A percentile compares a stretch with the other conserved stretches of the same genome.
Conservation (phyloP, 352 stramenopile species). For the Globisporangium paroecandrum region DNA sequence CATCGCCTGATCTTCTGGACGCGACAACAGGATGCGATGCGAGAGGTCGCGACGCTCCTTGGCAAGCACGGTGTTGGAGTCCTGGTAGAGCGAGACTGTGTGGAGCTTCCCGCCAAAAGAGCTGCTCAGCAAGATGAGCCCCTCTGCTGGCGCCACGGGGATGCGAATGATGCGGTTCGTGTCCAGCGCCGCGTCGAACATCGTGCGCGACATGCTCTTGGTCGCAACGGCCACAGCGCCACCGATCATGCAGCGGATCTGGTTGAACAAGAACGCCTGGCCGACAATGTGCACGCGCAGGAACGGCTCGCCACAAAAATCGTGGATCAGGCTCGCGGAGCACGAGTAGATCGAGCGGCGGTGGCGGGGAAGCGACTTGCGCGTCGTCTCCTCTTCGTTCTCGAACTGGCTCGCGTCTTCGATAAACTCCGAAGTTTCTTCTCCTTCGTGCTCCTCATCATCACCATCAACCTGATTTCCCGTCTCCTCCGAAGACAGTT, state of each 20-base stretch:
- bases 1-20: constrained; percentile 50
- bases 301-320: constrained; percentile 61
- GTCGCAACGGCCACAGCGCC: constrained; percentile 79
- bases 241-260: constrained; percentile 91
- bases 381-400: constrained; percentile 32
- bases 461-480: constrained; percentile 9
- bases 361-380: constrained; percentile 62
- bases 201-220: constrained; percentile 56
- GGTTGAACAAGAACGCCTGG: constrained; percentile 85
- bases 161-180: constrained; percentile 82
- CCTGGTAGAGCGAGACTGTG: constrained; percentile 67
- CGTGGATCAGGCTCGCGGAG: constrained; percentile 48
- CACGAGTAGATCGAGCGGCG: constrained; percentile 79
- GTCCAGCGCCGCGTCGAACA: constrained; percentile 75
- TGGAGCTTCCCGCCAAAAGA: constrained; percentile 80
- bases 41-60: constrained; percentile 48
- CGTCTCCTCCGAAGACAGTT: not conserved
- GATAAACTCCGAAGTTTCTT: constrained; percentile 17
- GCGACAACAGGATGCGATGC: constrained; percentile 57
- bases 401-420: constrained; percentile 35
- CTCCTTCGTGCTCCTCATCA: constrained; percentile 11
- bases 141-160: constrained; percentile 84
- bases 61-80: constrained; percentile 61
- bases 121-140: constrained; percentile 81
- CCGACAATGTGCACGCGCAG: constrained; percentile 79